Base-by-base conservation (phyloP, 164 flowering plant species). In the Tetracentron sinense region DNA sequence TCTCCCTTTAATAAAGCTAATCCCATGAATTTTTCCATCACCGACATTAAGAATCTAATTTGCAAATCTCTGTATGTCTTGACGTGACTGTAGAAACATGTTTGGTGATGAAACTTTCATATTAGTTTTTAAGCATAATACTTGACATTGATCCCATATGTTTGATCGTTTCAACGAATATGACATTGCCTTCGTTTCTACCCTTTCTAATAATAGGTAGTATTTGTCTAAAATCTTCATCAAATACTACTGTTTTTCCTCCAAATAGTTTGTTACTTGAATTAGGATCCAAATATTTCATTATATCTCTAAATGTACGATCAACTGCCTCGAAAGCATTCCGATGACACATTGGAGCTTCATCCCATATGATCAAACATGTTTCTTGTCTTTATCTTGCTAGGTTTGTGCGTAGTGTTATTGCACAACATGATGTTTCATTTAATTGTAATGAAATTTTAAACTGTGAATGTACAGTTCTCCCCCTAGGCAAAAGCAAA, bases 401-500 rank as follows among this genome's bases (percentile, higher is more conserved):
- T 2, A 53, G 15, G 1, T 35, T 0, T 6, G 35, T 52, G 2
- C 23, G 1, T 54, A 38, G 58, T 1, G 26, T 8, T 0, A 64
- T 55, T 4, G 42, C 26, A 29, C 67, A 64, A 35, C 5, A 8
- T 10, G 23, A n/a, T 8, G 0, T 15, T n/a, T 64, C 60, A 54
- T 42, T 3, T 8, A 54, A 1, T 10, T 35, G 11, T 10, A 64
- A 12, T 7, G 52, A 44, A 1, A 64, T 55, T 42, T 20, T 30
- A 15, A 64, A 64, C 27, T 60, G 23, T 23, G 60, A 64, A n/a
- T 64, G 67, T 11, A 52, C 47, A 8, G 51, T 64, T 1, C 52
- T 4, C 0, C 60, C 67, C 5, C 50, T 20, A 12, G 22, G 22
- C 11, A 64, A 8, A 11, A 64, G 35, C 1, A 64, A 19, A 7